Conservation (phyloP, 75 land plant species). For the Selaginella tamariscina region DNA sequence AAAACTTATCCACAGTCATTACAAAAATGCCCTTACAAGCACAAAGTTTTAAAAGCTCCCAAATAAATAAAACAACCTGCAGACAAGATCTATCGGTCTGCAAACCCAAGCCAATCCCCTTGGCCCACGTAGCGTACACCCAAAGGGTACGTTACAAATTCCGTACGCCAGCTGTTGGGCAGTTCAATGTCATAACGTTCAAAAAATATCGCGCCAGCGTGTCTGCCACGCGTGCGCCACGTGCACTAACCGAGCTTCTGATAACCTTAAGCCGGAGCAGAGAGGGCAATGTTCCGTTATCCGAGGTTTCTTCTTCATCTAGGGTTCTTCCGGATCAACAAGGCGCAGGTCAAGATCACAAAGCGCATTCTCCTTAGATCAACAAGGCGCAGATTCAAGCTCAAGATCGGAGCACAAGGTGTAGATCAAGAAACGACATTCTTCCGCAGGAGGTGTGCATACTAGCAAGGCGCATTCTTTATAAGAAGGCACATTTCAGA, state of each 20-base stretch:
- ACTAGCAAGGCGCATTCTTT: not conserved
- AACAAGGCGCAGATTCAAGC: not conserved
- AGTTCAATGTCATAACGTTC: conserved; percentile 3
- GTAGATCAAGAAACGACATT: too few species aligned
- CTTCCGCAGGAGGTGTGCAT: too few species aligned
- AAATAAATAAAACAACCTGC: not conserved
- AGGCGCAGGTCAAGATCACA: too few species aligned
- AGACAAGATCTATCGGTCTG: conserved; percentile 1
- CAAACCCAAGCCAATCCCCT: not conserved
- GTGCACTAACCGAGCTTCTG: not conserved
- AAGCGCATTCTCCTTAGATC: too few species aligned
- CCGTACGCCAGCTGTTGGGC: too few species aligned
- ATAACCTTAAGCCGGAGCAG: not conserved
- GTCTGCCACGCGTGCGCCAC: not conserved
- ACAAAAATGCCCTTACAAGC: too few species aligned
- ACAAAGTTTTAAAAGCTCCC: not conserved
- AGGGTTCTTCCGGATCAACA: not conserved
- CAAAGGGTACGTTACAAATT: too few species aligned
- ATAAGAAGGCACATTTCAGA: not conserved
- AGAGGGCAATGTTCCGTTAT: not conserved
- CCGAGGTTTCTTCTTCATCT: not conserved
- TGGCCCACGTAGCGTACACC: not conserved
- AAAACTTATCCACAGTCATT: too few species aligned
- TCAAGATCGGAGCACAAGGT: not conserved
- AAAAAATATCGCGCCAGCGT: not conserved